Percentiles rank a stretch among this genome's conserved stretches.
Conservation (phyloP, 345 rosid genomes). For the Mercurialis annua region DNA sequence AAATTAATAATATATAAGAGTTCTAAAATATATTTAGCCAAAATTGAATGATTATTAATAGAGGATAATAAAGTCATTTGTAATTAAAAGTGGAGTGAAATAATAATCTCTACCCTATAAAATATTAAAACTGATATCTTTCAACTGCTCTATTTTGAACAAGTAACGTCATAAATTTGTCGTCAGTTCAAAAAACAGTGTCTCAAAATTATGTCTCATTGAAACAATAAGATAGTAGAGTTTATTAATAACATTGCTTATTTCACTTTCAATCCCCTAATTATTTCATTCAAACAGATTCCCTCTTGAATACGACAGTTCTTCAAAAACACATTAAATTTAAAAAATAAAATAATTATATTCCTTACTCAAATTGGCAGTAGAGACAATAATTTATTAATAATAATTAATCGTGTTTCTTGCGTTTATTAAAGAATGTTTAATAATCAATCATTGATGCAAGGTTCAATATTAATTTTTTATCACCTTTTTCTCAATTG, state of each 20-base stretch:
- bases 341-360: too few relatives aligned
- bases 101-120: too few relatives aligned
- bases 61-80: too few relatives aligned
- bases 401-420: background rate
- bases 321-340: background rate
- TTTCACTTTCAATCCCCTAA: background rate
- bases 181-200: background rate
- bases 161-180: background rate
- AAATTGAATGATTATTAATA: too few relatives aligned
- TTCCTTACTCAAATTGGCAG: background rate
- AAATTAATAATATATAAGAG: too few relatives aligned
- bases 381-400: background rate
- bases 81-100: too few relatives aligned
- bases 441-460: background rate
- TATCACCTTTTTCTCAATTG: background rate
- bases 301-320: background rate
- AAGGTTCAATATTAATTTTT: background rate
- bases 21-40: too few relatives aligned
- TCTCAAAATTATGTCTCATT: too few relatives aligned
- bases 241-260: background rate
- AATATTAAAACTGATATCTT: too few relatives aligned
- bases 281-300: background rate
- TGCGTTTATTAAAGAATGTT: constrained; percentile 5
- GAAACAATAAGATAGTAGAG: too few relatives aligned
- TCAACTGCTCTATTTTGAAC: background rate